Conservation (phyloP, 1,139 yeast species). For the Yamadazyma friedrichii region DNA sequence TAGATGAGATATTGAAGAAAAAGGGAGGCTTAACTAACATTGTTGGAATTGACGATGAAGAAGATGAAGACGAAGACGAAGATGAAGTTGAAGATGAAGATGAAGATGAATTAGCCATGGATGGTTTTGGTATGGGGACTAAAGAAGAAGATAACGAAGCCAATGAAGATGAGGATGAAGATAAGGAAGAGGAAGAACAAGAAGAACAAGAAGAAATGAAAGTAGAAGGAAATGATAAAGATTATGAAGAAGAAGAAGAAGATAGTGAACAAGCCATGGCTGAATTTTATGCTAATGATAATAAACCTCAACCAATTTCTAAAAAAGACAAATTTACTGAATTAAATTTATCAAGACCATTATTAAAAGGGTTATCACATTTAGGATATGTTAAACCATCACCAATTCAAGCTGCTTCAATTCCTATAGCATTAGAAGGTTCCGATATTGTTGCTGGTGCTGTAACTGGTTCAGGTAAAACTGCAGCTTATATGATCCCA, state of each 20-base stretch:
- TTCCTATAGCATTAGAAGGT: conserved; percentile 90
- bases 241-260: conserved; percentile 39
- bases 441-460: conserved; percentile 99
- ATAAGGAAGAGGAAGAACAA: conserved; percentile 26
- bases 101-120: conserved; percentile 56
- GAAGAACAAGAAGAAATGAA: conserved; percentile 23
- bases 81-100: conserved; percentile 25
- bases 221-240: conserved; percentile 14
- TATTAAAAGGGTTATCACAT: conserved; percentile 74
- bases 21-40: conserved; percentile 70
- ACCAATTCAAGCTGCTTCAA: conserved; percentile 90
- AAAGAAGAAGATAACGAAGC: conserved; percentile 27
- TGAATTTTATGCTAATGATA: conserved; percentile 55
- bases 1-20: conserved; percentile 80
- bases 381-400: conserved; percentile 86
- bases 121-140: conserved; percentile 74
- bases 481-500: conserved; percentile 97
- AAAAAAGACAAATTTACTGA: conserved; percentile 68
- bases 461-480: conserved; percentile 98
- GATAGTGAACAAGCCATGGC: conserved; percentile 76
- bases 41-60: conserved; percentile 39
- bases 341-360: conserved; percentile 83
- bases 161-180: conserved; percentile 24
- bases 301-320: conserved; percentile 42
- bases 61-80: conserved; percentile 27